Evolutionary conservation across 805 yeast species (phyloP).

Genomic region (Pichia nanzhaoensis): DNA sequence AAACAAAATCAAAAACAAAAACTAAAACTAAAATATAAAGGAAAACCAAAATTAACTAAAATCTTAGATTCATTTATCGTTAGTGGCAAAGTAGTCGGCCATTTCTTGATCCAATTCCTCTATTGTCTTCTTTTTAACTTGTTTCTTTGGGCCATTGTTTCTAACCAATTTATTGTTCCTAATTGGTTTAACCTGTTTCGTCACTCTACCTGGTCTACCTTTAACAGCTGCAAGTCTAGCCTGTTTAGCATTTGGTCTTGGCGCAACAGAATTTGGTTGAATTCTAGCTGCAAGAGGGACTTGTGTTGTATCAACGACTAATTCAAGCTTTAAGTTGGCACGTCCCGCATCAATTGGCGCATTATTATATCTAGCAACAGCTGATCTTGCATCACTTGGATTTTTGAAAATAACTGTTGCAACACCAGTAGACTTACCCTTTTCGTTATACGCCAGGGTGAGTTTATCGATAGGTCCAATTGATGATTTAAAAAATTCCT

Average conservation of each 20-base stretch:
- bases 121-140: constrained; percentile 57
- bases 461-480: constrained; percentile 78
- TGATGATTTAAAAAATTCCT: constrained; percentile 86
- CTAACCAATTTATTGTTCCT: constrained; percentile 14
- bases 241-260: constrained; percentile 35
- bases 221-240: constrained; percentile 16
- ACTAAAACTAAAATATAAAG: not conserved
- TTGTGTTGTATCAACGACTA: constrained; percentile 78
- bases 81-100: constrained; percentile 85
- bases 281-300: constrained; percentile 73
- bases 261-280: constrained; percentile 36
- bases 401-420: constrained; percentile 78
- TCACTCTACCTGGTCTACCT: constrained; percentile 41
- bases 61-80: constrained; percentile 28
- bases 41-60: not conserved
- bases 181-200: not conserved
- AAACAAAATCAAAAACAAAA: not conserved
- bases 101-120: constrained; percentile 97
- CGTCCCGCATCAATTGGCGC: constrained; percentile 91
- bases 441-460: constrained; percentile 72
- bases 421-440: constrained; percentile 86
- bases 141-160: constrained; percentile 22
- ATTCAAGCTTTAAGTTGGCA: constrained; percentile 65
- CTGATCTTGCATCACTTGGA: constrained; percentile 63
- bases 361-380: constrained; percentile 80